Base-by-base conservation (phyloP, 345 rosid species). In the Eucalyptus pauciflora region DNA sequence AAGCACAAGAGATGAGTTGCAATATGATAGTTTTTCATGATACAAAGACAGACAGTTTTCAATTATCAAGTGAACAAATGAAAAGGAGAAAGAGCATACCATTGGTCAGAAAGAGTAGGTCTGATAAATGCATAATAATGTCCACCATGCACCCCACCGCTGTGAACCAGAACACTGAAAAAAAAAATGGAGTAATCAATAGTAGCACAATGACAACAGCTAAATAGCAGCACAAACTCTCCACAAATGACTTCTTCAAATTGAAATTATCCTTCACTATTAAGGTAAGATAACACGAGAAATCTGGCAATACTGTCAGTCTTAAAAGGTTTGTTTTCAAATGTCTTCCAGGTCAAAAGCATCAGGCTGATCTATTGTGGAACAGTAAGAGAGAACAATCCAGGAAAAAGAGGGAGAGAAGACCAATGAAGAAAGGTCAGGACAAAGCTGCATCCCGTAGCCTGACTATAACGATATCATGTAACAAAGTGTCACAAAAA, bases 71-170 rank as follows among this genome's bases (percentile, higher is more conserved):
- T 22, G 31, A 17, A 18, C 49, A 31, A 15, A 13, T n/a, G 29
- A 64, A 31, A 46, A 81, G 43, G 64, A 88, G 7, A 88, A 31
- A 62, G 85, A 46, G 56, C 94, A 88, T 94, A 97, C 99, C 99
- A 97, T 88, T 96, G 97, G 92, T 96, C 97, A 89, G 98, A 92
- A 89, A 97, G 97, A 17, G 99, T 96, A 50, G 99, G 99, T 92
- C 99, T 94, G 91, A 97, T 97, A 92, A 93, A 97, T n/a, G 99
- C 99, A 90, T 96, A 96, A 93, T 97, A 96, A 91, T 97, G 99
- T 86, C 99, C 99, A 89, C 98, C 98, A 91, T 96, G 98, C 92
- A 96, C 99, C 87, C 99, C 99, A 54, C 98, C 99, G 86, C 99
- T 97, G 89, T 97, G 99, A 92, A 97, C 99, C 87, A 97, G 91